phyloP scores from a whole-genome alignment of 805 yeast genomes.

The Saturnispora dispora region DNA sequence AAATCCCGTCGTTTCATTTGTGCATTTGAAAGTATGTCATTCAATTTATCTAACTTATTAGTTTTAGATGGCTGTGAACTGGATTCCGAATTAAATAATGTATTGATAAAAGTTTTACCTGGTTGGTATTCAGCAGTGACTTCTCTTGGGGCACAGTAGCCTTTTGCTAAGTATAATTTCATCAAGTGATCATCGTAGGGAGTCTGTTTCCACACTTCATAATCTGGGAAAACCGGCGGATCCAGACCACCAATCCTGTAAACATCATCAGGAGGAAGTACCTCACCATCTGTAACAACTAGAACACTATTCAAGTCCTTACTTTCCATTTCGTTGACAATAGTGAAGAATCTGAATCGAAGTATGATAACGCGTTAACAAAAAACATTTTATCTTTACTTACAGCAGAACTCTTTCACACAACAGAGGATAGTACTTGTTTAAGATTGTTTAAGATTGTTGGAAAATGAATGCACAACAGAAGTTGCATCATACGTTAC shows the following conservation, averaged over 20 bases:
- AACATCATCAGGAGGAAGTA: conserved; percentile 24
- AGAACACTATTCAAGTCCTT: background rate
- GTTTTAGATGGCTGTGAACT: conserved; percentile 8
- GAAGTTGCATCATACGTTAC: conserved; percentile 17
- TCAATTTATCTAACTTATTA: conserved; percentile 29
- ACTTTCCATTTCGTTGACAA: background rate
- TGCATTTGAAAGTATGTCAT: conserved; percentile 42
- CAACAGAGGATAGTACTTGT: background rate
- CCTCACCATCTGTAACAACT: conserved; percentile 14
- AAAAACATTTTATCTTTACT: background rate
- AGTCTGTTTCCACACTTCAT: conserved; percentile 58
- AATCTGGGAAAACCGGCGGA: conserved; percentile 50
- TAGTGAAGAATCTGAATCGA: background rate
- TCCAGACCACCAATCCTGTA: conserved; percentile 20
- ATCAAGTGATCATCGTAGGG: conserved; percentile 45
- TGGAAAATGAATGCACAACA: conserved; percentile 27
- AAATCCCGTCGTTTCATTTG: conserved; percentile 37
- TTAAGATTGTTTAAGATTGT: background rate
- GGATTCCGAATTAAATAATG: conserved; percentile 15
- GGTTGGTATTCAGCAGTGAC: conserved; percentile 63
- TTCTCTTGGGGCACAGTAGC: conserved; percentile 54
- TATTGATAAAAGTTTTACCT: conserved; percentile 49
- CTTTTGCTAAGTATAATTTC: conserved; percentile 54
- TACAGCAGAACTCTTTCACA: background rate
- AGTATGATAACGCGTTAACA: conserved; percentile 1